Base-by-base conservation (phyloP, 2,329 filamentous ascomycete genomes). In the Colletotrichum liaoningense region DNA sequence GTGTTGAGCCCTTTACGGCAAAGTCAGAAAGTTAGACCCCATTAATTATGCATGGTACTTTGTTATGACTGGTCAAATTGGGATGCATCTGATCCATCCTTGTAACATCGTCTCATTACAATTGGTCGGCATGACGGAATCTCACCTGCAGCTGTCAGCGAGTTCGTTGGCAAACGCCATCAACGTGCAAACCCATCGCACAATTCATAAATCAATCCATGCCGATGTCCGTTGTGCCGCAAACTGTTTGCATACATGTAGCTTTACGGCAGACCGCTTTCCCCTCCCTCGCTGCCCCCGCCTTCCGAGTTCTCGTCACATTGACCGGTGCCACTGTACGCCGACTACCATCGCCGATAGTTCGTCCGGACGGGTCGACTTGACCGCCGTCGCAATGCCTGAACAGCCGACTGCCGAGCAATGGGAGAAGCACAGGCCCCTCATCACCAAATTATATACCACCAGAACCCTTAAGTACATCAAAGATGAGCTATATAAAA, bases 341-440 rank as follows among this genome's bases (percentile, higher is more conserved):
- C 38, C 49, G 46, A 55, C 38, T n/a, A 67, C 26, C 35, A 42
- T 24, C 30, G 30, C 33, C 30, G 33, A 58, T 33, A 22, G 63
- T 49, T 16, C 38, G 14, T 46, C 19, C 42, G 42, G 35, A 46
- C 35, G 52, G 63, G 35, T 14, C 30, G 63, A 14, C 16, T 24
- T 9, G 28, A 55, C 19, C 49, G 30, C 52, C 52, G 30, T 26
- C 28, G 49, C 12, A 6, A 70, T 70, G 67, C 60, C 67, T 24
- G 35, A 35, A 22, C 69, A 57, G 72, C 67, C 72, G 38, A 74
- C 62, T 5, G 11, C 68, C n/a, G 62, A 67, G n/a, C 46, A 74
- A 49, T 74, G 72, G 72, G 72, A 71, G 46, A 38, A 16, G 9
- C 24, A 63, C n/a, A 57, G 72, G 38, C 24, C 58, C 19, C 56